Conservation (phyloP, 1,284 basidiomycete species). For the Volvariella surrecta region DNA sequence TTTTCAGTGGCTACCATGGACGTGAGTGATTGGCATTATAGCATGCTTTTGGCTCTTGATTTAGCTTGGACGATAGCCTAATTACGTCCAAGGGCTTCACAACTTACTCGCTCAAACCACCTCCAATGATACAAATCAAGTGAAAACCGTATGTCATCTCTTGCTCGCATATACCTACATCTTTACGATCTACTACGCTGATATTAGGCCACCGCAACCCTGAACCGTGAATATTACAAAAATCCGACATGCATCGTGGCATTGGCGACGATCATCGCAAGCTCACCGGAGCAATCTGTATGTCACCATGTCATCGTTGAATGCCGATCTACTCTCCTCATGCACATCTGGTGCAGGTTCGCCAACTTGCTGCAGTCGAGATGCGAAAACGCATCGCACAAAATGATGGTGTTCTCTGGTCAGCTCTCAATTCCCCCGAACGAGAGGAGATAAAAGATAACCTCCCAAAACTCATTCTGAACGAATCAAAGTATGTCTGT, state of each 20-base stretch:
- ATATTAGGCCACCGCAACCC: slow-evolving; percentile 77
- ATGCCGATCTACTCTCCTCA: slow-evolving; percentile 6
- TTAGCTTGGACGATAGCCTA: no score
- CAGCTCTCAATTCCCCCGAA: slow-evolving; percentile 59
- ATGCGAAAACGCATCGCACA: slow-evolving; percentile 86
- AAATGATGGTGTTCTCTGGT: slow-evolving; percentile 83
- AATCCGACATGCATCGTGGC: slow-evolving; percentile 86
- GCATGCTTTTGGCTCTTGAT: no score
- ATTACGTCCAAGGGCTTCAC: slow-evolving; percentile 73
- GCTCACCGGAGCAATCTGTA: slow-evolving; percentile 70
- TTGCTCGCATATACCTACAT: slow-evolving; percentile 6
- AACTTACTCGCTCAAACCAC: slow-evolving; percentile 79
- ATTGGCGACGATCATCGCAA: slow-evolving; percentile 83
- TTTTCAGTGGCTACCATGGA: slow-evolving; percentile 18
- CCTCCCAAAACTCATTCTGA: slow-evolving; percentile 74
- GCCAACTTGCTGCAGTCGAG: slow-evolving; percentile 98
- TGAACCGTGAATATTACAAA: slow-evolving; percentile 92
- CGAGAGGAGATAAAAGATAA: slow-evolving; percentile 84
- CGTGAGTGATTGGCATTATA: slow-evolving; percentile 16
- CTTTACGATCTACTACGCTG: slow-evolving; percentile 4
- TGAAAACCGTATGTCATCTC: slow-evolving; percentile 65
- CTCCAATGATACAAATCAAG: slow-evolving; percentile 77
- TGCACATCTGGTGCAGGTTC: slow-evolving; percentile 48
- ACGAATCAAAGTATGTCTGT: slow-evolving; percentile 65
- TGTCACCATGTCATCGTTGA: slow-evolving; percentile 18